These are phyloP conservation scores for Coniochaeta pulveracea DNA, from an alignment of 2,329 filamentous ascomycete species.

Conservation along the genomic window DNA sequence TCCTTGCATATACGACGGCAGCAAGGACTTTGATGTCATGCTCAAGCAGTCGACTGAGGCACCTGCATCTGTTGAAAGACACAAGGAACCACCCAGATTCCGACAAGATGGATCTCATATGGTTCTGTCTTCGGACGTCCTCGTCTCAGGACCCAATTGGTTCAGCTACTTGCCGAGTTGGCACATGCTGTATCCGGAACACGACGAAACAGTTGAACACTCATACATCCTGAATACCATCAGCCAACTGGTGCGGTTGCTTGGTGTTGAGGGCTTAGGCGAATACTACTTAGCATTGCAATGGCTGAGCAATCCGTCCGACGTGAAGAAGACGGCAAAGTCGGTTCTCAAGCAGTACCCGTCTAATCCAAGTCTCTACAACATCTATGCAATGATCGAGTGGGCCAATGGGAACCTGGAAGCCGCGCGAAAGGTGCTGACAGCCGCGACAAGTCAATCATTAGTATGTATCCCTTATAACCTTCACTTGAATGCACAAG, in stretches of 20 bases:
- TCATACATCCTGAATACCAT: slow-evolving; percentile 42
- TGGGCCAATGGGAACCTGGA: slow-evolving; percentile 41
- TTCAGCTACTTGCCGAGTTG: slow-evolving; percentile 29
- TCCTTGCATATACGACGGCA: slow-evolving; percentile 31
- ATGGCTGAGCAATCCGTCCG: slow-evolving; percentile 37
- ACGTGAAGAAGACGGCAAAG: slow-evolving; percentile 61
- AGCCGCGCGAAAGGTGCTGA: slow-evolving; percentile 52
- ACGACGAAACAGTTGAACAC: slow-evolving; percentile 22
- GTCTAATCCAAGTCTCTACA: slow-evolving; percentile 58
- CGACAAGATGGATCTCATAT: slow-evolving; percentile 16
- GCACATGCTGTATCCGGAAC: slow-evolving; percentile 9
- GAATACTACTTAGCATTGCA: slow-evolving; percentile 63
- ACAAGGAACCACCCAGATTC: slow-evolving; percentile 16
- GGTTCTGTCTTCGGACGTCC: slow-evolving; percentile 32
- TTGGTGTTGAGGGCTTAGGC: slow-evolving; percentile 41
- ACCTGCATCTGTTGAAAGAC: slow-evolving; percentile 6
- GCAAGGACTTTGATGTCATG: slow-evolving; percentile 17
- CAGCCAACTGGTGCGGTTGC: slow-evolving; percentile 39
- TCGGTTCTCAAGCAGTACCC: slow-evolving; percentile 57
- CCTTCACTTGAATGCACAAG: slow-evolving; percentile 14
- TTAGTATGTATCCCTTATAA: slow-evolving; percentile 27
- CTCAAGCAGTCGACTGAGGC: background rate
- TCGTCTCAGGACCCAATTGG: slow-evolving; percentile 36
- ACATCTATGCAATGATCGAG: slow-evolving; percentile 68
- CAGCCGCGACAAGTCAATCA: slow-evolving; percentile 43